Percentiles rank a stretch among this genome's conserved stretches.
phyloP scores from a whole-genome alignment of 2,329 filamentous ascomycete genomes.

The Cladophialophora carrionii region DNA sequence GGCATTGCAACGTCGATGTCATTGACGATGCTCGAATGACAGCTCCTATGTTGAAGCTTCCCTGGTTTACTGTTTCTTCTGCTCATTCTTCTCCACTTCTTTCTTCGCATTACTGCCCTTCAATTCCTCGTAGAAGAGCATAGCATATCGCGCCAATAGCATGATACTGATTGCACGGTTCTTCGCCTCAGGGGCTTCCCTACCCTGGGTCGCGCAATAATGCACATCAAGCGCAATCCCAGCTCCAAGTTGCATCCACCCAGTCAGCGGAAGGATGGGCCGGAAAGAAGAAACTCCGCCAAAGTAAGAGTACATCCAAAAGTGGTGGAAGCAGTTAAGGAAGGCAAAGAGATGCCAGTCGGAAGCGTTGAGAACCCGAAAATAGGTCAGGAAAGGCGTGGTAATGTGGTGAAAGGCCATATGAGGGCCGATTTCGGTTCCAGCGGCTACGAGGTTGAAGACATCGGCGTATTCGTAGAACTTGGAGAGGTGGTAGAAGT shows the following conservation, averaged over 20 bases:
- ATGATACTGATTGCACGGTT: slow-evolving; percentile 24
- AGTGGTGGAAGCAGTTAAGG: slow-evolving; percentile 41
- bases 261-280: slow-evolving; percentile 36
- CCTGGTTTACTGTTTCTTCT: not conserved
- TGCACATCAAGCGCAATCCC: slow-evolving; percentile 35
- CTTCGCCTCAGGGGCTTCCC: slow-evolving; percentile 15
- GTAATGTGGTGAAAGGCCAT: slow-evolving; percentile 44
- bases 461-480: slow-evolving; percentile 44
- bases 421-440: slow-evolving; percentile 39
- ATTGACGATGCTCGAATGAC: not conserved
- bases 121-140: slow-evolving; percentile 28
- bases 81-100: slow-evolving; percentile 10
- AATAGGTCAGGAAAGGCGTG: slow-evolving; percentile 41
- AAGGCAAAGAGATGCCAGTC: slow-evolving; percentile 41
- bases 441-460: slow-evolving; percentile 40
- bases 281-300: slow-evolving; percentile 36
- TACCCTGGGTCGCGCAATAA: slow-evolving; percentile 15
- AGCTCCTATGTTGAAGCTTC: not conserved
- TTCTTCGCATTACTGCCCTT: slow-evolving; percentile 11
- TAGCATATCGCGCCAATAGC: slow-evolving; percentile 23
- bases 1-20: not conserved
- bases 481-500: slow-evolving; percentile 41
- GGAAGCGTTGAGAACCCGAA: slow-evolving; percentile 35
- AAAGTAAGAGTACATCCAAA: slow-evolving; percentile 43
- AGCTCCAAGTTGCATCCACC: slow-evolving; percentile 33